A percentile compares a stretch with the other conserved stretches of the same genome.
Conservation (phyloP, 352 stramenopile genomes). For the Thalassiosira oceanica region DNA sequence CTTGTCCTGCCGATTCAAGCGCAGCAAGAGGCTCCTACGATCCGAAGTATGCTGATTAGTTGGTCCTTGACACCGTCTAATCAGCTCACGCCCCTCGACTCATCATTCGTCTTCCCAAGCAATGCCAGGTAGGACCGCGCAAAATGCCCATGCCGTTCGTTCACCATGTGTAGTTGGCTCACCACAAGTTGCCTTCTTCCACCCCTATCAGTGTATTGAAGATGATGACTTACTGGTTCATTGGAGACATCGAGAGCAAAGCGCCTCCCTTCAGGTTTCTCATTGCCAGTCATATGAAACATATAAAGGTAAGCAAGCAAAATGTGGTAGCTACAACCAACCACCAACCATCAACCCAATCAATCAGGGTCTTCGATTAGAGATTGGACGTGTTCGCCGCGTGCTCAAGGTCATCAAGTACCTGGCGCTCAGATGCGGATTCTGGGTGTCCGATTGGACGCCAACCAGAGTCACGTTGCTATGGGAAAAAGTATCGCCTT, state of each 20-base stretch:
- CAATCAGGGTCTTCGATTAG: slow-evolving; percentile 5
- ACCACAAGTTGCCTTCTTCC: not conserved
- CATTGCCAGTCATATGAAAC: slow-evolving; percentile 8
- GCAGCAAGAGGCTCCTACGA: not conserved
- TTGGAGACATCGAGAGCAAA: slow-evolving; percentile 1
- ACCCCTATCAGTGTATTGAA: slow-evolving; percentile 2
- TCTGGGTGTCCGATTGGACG: slow-evolving; percentile 10
- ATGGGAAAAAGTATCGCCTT: slow-evolving; percentile 9
- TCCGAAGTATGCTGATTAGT: not conserved
- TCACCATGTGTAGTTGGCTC: not conserved
- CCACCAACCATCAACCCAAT: not conserved
- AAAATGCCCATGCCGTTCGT: no score
- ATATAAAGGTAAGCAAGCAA: slow-evolving; percentile 7
- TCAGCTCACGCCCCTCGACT: no score
- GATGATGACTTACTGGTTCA: slow-evolving; percentile 6
- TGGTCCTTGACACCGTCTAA: no score
- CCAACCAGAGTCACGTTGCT: not conserved
- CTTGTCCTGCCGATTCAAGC: slow-evolving; percentile 2
- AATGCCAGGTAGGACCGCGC: no score
- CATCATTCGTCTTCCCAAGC: no score
- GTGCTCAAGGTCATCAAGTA: slow-evolving; percentile 2
- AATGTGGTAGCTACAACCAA: not conserved
- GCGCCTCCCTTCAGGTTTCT: slow-evolving; percentile 9
- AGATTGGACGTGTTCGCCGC: not conserved
- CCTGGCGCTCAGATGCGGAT: slow-evolving; percentile 6